Evolutionary conservation across 129 eudicot species (phyloP).

Genomic region (Gnaphalium uliginosum): DNA sequence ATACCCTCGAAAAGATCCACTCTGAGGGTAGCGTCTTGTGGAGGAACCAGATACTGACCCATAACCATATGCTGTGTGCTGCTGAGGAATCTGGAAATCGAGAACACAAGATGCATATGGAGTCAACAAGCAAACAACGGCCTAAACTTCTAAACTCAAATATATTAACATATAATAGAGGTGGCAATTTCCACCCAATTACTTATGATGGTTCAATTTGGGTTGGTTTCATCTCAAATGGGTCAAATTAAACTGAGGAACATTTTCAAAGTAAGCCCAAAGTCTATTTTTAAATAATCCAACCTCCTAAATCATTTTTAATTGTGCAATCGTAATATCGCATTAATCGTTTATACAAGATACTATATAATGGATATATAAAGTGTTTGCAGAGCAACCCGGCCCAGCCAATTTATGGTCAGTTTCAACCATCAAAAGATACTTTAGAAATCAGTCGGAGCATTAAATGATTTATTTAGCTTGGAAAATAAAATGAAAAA

Average conservation of each 20-base stretch:
- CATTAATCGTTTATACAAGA: background rate
- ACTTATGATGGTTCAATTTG: background rate
- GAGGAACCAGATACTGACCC: constrained; percentile 58
- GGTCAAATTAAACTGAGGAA: background rate
- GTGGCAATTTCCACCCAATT: constrained; percentile 18
- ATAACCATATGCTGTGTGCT: constrained; percentile 60
- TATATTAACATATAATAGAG: background rate
- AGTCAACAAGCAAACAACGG: background rate
- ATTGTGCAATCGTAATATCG: background rate
- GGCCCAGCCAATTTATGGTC: background rate
- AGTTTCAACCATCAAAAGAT: background rate
- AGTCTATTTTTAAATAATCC: background rate
- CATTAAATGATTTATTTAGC: background rate
- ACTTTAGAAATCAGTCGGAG: background rate
- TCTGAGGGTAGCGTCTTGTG: constrained; percentile 52
- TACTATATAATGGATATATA: background rate
- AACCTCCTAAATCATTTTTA: background rate
- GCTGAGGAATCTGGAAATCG: constrained; percentile 43
- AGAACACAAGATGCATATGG: background rate
- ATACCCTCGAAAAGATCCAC: constrained; percentile 48
- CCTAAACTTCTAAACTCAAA: background rate
- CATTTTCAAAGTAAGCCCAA: background rate
- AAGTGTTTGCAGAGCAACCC: background rate
- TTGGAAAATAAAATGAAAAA: background rate
- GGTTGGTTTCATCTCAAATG: background rate